phyloP scores from a whole-genome alignment of 1,139 yeast species.

The Blastobotrys indianensis region DNA sequence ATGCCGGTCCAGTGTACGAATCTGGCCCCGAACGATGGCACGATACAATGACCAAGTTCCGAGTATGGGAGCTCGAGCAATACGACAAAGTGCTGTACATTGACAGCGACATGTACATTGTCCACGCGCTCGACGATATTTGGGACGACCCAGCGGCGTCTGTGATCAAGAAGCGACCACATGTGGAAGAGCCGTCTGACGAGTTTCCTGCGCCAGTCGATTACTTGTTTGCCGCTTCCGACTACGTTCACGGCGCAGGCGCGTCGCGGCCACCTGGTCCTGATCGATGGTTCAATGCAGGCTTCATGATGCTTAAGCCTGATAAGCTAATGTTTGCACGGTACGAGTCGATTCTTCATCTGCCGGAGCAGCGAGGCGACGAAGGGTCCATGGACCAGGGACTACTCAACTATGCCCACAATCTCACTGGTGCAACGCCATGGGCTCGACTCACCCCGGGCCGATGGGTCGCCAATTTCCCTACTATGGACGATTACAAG shows the following conservation, averaged over 20 bases:
- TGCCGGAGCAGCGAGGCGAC: no score
- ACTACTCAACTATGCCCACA: conserved; percentile 5
- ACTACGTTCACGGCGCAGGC: neutral
- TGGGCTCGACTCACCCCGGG: conserved; percentile 4
- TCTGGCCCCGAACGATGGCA: neutral
- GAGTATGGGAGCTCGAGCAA: conserved; percentile 2
- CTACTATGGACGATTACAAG: conserved; percentile 2
- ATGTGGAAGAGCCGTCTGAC: neutral
- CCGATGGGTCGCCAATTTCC: conserved; percentile 3
- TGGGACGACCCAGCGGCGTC: conserved; percentile 6
- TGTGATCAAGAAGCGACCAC: neutral
- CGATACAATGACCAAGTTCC: conserved; percentile 5
- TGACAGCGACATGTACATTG: conserved; percentile 1
- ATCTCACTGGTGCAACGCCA: neutral
- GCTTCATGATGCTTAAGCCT: conserved; percentile 2
- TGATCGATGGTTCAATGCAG: neutral
- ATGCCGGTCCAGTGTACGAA: neutral
- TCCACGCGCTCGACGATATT: conserved; percentile 1
- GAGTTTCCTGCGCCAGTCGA: neutral
- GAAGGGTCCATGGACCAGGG: conserved; percentile 2
- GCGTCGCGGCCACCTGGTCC: neutral
- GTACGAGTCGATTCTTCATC: neutral
- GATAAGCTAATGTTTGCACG: neutral
- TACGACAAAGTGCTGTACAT: conserved; percentile 2
- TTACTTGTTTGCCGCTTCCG: neutral